Evolutionary conservation across 139 green algal genomes (phyloP).

Genomic region (Volvox reticuliferus): DNA sequence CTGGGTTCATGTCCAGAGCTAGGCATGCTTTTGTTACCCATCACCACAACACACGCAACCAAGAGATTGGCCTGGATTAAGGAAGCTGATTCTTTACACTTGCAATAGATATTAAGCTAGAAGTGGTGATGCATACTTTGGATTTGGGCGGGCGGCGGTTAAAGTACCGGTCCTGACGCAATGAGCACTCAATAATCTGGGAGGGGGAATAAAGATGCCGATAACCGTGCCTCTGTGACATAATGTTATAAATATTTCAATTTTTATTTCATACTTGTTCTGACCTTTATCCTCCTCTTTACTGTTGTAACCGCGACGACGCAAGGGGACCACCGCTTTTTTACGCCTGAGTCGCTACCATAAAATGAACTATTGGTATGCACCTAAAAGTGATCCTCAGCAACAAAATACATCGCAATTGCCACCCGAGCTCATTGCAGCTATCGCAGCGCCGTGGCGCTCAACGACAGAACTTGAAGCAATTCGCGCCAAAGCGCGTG

Average conservation of each 20-base stretch:
- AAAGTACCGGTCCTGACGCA: background rate
- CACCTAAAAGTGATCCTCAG: background rate
- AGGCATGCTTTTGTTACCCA: background rate
- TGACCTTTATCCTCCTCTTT: too few species aligned
- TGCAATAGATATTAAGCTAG: too few species aligned
- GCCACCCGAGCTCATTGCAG: background rate
- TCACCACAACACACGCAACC: too few species aligned
- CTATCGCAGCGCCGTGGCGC: background rate
- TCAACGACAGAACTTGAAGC: background rate
- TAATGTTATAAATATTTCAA: too few species aligned
- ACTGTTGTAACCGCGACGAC: conserved; percentile 16
- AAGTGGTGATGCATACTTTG: too few species aligned
- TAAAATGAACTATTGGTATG: conserved; percentile 31
- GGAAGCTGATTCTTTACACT: too few species aligned
- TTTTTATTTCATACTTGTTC: too few species aligned
- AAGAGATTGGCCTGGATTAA: too few species aligned
- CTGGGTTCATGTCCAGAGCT: background rate
- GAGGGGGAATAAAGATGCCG: too few species aligned
- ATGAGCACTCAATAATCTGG: too few species aligned
- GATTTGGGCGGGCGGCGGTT: background rate
- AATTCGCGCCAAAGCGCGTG: background rate
- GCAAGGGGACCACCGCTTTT: background rate
- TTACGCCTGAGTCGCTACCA: background rate
- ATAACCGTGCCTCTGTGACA: too few species aligned
- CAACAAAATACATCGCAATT: background rate